These are phyloP conservation scores for Lentinus polychrous DNA, from an alignment of 1,284 basidiomycete species.

Conservation along the genomic window DNA sequence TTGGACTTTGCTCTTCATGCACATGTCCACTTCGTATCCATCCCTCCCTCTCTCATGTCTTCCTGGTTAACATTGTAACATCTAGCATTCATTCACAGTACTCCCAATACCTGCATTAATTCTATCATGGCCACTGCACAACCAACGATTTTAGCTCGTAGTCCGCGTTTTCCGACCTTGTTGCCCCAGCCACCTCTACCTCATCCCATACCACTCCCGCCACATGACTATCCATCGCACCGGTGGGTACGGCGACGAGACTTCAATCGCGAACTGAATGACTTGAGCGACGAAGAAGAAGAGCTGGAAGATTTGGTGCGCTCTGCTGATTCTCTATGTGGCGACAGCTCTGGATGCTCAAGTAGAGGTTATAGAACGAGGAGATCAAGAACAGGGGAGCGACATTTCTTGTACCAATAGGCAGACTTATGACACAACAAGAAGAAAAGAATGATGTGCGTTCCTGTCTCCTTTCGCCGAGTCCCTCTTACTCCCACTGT, in stretches of 20 bases:
- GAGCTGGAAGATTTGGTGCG: conserved; percentile 68
- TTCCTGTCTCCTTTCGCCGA: conserved; percentile 10
- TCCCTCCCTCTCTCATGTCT: too few relatives aligned
- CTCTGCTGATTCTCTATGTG: conserved; percentile 4
- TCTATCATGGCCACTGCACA: conserved; percentile 46
- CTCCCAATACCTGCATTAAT: background rate
- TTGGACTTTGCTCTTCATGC: background rate
- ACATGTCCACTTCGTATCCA: too few relatives aligned
- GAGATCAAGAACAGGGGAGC: conserved; percentile 61
- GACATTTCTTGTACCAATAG: conserved; percentile 65
- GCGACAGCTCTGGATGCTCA: conserved; percentile 3
- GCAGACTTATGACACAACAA: conserved; percentile 60
- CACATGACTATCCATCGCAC: conserved; percentile 39
- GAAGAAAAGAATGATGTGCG: conserved; percentile 81
- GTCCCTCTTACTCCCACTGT: conserved; percentile 3
- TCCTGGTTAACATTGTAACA: too few relatives aligned
- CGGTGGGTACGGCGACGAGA: conserved; percentile 59
- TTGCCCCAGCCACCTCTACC: conserved; percentile 62
- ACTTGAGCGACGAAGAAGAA: conserved; percentile 79
- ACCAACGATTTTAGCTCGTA: conserved; percentile 61
- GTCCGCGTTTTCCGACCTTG: conserved; percentile 53
- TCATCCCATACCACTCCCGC: conserved; percentile 54
- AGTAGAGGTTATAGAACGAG: conserved; percentile 34
- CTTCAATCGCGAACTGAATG: conserved; percentile 73
- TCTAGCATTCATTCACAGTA: too few relatives aligned